Evolutionary conservation across 805 yeast genomes (phyloP), one percentile per base, ranked within the genome.

Genomic region (Kodamaea jinghongensis): DNA sequence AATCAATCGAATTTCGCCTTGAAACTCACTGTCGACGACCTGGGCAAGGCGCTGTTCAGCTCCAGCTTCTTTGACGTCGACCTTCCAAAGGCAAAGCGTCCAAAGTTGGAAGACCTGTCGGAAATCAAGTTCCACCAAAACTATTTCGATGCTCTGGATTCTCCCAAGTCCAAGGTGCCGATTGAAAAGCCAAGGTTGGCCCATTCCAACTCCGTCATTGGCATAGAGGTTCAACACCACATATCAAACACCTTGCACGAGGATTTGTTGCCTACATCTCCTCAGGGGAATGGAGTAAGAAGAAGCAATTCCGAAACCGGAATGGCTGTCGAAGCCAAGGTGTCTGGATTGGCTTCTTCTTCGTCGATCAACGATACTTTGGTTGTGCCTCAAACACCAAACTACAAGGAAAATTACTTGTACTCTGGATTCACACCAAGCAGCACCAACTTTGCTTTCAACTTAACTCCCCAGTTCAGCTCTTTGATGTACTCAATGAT

Each of bases 401-500:
- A 52, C 39, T 45, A 36, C 29, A 60, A 56, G 39, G 69, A 62
- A 11, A 54, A 56, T 40, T 55, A 50, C 34, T 36, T 50, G 34
- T 51, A 51, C 41, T 20, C 52, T 3, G 67, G 67, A 4, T 51
- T 61, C 27, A 62, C 68, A 1, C 68, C 68, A 4, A 42, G 44
- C 32, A 39, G 44, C 25, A 39, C 43, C 25, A 41, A 37, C 22
- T 45, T 59, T 43, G 46, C 55, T 1, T 62, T 55, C 49, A 65
- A 61, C 47, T 55, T 65, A 40, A 67, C 71, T 11, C 71, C 72
- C 5, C 70, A 63, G 43, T 62, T 66, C 55, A 65, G 64, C 49
- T 51, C 67, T 10, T 54, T 66, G 58, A 66, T 67, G 69, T 58
- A 64, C 46, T 55, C 65, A 17, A 55, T 61, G 52, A 57, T 61